A percentile compares a stretch with the other conserved stretches of the same genome.
Conservation (phyloP, 2,329 filamentous ascomycete genomes). For the Pyrenophora graminea region DNA sequence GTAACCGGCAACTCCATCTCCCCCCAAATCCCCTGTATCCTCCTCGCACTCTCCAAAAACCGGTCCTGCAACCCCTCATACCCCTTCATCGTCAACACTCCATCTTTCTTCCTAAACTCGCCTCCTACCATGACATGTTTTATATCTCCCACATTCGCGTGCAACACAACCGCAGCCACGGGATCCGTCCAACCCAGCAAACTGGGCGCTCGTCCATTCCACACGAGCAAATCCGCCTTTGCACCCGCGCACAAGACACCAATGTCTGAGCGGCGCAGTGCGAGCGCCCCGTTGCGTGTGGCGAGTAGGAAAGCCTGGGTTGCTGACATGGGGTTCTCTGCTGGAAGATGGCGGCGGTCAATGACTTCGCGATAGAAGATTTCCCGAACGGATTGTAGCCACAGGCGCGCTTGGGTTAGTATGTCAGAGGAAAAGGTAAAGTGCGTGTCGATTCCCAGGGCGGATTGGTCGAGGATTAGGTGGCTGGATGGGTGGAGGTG, state of each 20-base stretch:
- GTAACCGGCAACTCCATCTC: conserved; percentile 9
- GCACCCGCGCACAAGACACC: conserved; percentile 56
- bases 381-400: conserved; percentile 55
- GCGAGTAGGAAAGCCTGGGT: conserved; percentile 61
- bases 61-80: conserved; percentile 21
- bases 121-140: conserved; percentile 58
- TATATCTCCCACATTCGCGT: conserved; percentile 59
- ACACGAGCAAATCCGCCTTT: conserved; percentile 61
- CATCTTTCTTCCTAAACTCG: conserved; percentile 53
- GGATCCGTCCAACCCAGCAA: conserved; percentile 61
- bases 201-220: conserved; percentile 54
- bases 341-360: conserved; percentile 50
- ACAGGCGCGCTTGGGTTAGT: conserved; percentile 56
- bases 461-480: conserved; percentile 55
- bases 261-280: conserved; percentile 57
- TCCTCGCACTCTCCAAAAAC: conserved; percentile 27
- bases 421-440: conserved; percentile 57
- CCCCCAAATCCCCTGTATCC: conserved; percentile 26
- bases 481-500: conserved; percentile 54
- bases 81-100: conserved; percentile 38
- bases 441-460: conserved; percentile 61
- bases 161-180: conserved; percentile 61
- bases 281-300: conserved; percentile 58
- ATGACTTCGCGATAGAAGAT: conserved; percentile 49
- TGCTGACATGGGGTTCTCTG: conserved; percentile 57